phyloP scores from a whole-genome alignment of 2,329 filamentous ascomycete genomes.

The Metarhizium guizhouense region DNA sequence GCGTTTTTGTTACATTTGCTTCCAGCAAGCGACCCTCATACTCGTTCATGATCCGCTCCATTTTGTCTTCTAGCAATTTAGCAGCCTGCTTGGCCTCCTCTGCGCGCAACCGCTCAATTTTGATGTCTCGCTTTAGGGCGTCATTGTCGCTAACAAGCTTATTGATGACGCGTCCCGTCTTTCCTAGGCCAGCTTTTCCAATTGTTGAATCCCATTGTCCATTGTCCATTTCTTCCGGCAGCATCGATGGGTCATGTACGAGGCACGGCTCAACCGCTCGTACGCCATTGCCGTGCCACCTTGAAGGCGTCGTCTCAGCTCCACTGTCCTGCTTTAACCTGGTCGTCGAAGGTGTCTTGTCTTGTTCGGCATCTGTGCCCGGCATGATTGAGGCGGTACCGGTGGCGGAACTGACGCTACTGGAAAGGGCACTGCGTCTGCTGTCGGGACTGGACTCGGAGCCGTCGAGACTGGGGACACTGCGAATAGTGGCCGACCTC shows the following conservation, averaged over 20 bases:
- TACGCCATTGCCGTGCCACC: constrained; percentile 22
- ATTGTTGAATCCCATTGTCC: constrained; percentile 56
- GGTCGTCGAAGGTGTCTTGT: constrained; percentile 22
- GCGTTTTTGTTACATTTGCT: constrained; percentile 60
- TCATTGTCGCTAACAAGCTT: constrained; percentile 75
- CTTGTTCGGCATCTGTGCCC: constrained; percentile 25
- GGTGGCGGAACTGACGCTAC: constrained; percentile 45
- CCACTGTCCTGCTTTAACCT: constrained; percentile 25
- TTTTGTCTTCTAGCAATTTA: constrained; percentile 60
- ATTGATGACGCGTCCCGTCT: constrained; percentile 73
- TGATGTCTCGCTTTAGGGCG: constrained; percentile 62
- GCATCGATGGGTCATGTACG: constrained; percentile 15
- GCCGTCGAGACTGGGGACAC: constrained; percentile 46
- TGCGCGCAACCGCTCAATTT: constrained; percentile 54
- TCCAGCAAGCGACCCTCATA: constrained; percentile 63
- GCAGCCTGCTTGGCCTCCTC: constrained; percentile 65
- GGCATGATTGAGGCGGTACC: constrained; percentile 36
- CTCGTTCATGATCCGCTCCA: constrained; percentile 58
- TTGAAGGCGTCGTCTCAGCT: constrained; percentile 16
- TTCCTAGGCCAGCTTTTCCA: constrained; percentile 61
- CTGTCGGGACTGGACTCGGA: constrained; percentile 36
- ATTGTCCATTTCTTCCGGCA: constrained; percentile 25
- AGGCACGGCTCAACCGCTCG: constrained; percentile 21
- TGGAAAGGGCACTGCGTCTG: constrained; percentile 45
- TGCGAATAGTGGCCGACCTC: constrained; percentile 42